Evolutionary conservation across 2,329 filamentous ascomycete species (phyloP), one percentile per base, ranked within the genome.

Genomic region (Penicillium sclerotigenum): DNA sequence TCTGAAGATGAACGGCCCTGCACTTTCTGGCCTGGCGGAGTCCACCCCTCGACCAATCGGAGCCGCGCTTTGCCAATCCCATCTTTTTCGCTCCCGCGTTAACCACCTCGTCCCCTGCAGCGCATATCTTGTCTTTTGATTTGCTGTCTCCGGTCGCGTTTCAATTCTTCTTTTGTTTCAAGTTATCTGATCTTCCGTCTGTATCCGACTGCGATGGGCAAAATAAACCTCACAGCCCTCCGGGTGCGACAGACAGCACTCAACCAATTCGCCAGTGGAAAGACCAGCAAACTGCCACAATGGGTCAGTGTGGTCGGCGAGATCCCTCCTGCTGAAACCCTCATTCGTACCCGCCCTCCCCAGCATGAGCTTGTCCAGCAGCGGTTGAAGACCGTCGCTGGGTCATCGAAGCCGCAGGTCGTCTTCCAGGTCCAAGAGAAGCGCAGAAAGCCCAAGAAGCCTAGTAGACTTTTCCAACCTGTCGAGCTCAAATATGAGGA

Each of bases 391-490:
- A 70, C 70, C 16, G 36, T 66, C 41, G 56, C 64, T 18, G 66
- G 62, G 45, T 58, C 65, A 34, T 65, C 66, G 41, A 68, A 67
- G 61, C 67, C 69, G 59, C 65, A 71, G 63, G 63, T 68, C 57
- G 68, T 74, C 53, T 70, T 73, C 57, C 68, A 76, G 68, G 64
- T 65, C 28, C 62, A 71, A 59, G 59, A 70, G 54, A 71, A 68
- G 58, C 68, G 62, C 50, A 70, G 72, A n/a, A 84, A 81, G 66
- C 75, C 77, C 34, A 80, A 80, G 71, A 89, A 87, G 72, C 81
- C 88, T 29, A 91, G 85, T 74, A 85, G 86, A 65, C 78, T 96
- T 66, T 97, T 92, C 79, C 85, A 87, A 65, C 94, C 94, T 1
- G 83, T 91, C 62, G 77, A 80, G 56, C 87, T 99, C 61, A 78